Conservation (phyloP, 2,329 filamentous ascomycete species). For the Monilinia vaccinii-corymbosi region DNA sequence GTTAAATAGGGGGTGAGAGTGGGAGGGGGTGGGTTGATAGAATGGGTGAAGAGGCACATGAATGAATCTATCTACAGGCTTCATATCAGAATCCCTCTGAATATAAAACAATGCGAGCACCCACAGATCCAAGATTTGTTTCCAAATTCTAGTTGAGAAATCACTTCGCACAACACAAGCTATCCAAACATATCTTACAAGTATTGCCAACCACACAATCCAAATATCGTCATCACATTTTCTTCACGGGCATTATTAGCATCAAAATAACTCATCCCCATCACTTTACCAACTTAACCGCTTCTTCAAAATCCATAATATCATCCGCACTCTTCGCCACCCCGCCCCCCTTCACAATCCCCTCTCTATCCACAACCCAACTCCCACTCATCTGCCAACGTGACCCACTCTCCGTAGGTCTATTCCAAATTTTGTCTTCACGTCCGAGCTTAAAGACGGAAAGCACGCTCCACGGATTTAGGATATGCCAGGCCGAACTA, state of each 20-base stretch:
- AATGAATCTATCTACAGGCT: not conserved
- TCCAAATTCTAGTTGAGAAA: not conserved
- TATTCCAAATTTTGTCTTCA: slow-evolving; percentile 57
- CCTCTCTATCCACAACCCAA: slow-evolving; percentile 49
- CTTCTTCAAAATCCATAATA: slow-evolving; percentile 43
- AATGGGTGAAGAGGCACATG: not conserved
- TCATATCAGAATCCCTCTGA: not conserved
- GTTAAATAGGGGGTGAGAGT: not conserved
- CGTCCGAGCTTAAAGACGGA: slow-evolving; percentile 48
- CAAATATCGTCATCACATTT: not conserved
- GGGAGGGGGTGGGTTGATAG: too few species aligned
- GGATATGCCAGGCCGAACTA: slow-evolving; percentile 50
- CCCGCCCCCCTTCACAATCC: slow-evolving; percentile 44
- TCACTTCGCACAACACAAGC: not conserved
- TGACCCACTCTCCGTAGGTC: slow-evolving; percentile 54
- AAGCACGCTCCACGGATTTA: slow-evolving; percentile 49
- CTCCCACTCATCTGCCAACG: slow-evolving; percentile 61
- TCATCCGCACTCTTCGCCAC: slow-evolving; percentile 42
- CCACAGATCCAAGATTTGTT: not conserved
- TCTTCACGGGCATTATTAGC: too few species aligned
- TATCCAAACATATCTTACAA: not conserved
- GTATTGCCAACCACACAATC: not conserved
- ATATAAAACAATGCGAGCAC: not conserved
- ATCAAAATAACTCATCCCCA: slow-evolving; percentile 12
- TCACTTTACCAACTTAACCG: slow-evolving; percentile 22